These are phyloP conservation scores for Nannizzia gypsea DNA, from an alignment of 2,329 filamentous ascomycete genomes.

Conservation along the genomic window DNA sequence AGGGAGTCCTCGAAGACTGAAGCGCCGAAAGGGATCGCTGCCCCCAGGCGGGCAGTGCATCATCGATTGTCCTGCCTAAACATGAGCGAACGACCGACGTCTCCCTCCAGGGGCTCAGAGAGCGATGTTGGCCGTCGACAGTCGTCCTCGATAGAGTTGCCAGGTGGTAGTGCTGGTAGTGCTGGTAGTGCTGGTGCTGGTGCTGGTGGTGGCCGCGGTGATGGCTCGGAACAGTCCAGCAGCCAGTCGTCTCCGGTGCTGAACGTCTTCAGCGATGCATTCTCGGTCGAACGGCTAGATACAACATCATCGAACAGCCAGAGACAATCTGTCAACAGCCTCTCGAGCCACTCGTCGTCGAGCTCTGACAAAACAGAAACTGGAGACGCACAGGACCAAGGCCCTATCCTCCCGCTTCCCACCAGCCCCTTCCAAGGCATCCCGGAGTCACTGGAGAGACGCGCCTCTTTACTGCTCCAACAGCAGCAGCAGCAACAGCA, in stretches of 20 bases:
- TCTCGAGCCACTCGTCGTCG: slow-evolving; percentile 5
- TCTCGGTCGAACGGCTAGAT: slow-evolving; percentile 34
- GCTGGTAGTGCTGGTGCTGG: no score
- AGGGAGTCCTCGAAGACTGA: neutral
- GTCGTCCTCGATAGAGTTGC: no score
- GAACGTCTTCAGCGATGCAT: slow-evolving; percentile 40
- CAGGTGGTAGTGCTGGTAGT: neutral
- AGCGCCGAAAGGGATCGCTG: slow-evolving; percentile 5
- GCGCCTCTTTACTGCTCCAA: slow-evolving; percentile 14
- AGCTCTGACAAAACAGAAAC: neutral
- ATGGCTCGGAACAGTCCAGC: neutral
- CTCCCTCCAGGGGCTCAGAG: neutral
- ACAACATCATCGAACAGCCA: slow-evolving; percentile 11
- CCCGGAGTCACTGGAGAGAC: slow-evolving; percentile 17
- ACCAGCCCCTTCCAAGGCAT: slow-evolving; percentile 8
- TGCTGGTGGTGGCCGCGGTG: neutral
- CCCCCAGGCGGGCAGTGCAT: slow-evolving; percentile 6
- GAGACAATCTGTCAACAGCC: slow-evolving; percentile 10
- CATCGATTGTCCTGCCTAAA: neutral
- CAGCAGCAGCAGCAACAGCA: slow-evolving; percentile 13
- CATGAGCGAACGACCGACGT: neutral
- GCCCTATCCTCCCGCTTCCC: neutral
- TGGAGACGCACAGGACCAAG: neutral
- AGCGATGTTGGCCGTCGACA: no score
- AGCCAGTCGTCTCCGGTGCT: slow-evolving; percentile 21